Conservation (phyloP, 352 stramenopile genomes). For the Globisporangium cederbergense region DNA sequence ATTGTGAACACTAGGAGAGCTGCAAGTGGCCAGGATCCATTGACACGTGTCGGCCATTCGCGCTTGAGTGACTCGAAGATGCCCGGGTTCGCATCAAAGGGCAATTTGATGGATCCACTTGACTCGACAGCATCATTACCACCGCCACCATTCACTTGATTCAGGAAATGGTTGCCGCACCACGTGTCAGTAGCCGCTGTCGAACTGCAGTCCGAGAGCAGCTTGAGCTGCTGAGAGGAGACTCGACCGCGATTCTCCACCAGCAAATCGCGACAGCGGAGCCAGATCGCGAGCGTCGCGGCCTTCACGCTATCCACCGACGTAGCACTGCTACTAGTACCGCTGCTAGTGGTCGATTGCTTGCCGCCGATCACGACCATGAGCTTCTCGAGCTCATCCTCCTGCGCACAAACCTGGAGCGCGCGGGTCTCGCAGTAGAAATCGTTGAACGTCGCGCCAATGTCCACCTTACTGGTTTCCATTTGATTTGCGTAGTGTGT, state of each 20-base stretch:
- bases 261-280: constrained; percentile 15
- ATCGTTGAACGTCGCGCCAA: constrained; percentile 16
- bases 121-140: not conserved
- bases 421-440: constrained; percentile 21
- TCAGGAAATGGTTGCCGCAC: constrained; percentile 13
- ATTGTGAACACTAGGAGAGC: constrained; percentile 1
- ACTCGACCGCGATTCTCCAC: constrained; percentile 7
- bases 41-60: constrained; percentile 12
- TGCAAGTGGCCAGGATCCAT: constrained; percentile 11
- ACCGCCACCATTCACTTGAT: not conserved
- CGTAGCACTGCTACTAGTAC: not conserved
- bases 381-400: constrained; percentile 10
- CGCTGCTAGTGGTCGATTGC: not conserved
- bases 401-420: constrained; percentile 15
- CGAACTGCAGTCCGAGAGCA: constrained; percentile 14
- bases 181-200: constrained; percentile 14
- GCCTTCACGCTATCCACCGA: not conserved
- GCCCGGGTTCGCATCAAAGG: constrained; percentile 12
- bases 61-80: constrained; percentile 14
- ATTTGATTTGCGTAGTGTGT: constrained; percentile 11
- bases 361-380: constrained; percentile 11
- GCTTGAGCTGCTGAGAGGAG: constrained; percentile 7
- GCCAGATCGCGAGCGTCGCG: constrained; percentile 13
- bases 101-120: not conserved
- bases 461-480: not conserved